Evolutionary conservation across 176 grass and related monocot genomes (phyloP).

Genomic region (Paspalum vaginatum): DNA sequence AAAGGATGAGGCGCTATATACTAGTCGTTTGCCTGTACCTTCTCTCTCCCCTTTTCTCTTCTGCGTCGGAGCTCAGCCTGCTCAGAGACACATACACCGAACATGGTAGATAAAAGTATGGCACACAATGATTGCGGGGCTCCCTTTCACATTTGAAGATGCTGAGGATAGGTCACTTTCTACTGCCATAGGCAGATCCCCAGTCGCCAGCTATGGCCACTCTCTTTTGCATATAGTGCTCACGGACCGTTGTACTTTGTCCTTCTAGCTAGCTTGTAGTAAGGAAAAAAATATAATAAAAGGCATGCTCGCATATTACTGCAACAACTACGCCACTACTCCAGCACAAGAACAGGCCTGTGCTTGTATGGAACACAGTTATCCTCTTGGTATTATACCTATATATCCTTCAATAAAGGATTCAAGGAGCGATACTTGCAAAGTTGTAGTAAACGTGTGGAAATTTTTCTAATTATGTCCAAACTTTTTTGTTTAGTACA

Average conservation of each 20-base stretch:
- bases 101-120: constrained; percentile 50
- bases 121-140: constrained; percentile 67
- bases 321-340: not conserved
- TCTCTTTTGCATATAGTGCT: constrained; percentile 60
- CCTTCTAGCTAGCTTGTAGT: constrained; percentile 21
- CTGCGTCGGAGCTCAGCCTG: constrained; percentile 33
- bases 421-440: not conserved
- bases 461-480: too few relatives aligned
- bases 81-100: constrained; percentile 53
- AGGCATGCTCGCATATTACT: not conserved
- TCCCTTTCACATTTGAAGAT: constrained; percentile 66
- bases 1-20: not conserved
- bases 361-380: not conserved
- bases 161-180: constrained; percentile 74
- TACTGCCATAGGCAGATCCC: constrained; percentile 60
- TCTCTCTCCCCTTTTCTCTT: not conserved
- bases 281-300: constrained; percentile 1
- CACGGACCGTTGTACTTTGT: constrained; percentile 54
- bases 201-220: constrained; percentile 54
- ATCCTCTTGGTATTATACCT: not conserved
- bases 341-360: not conserved
- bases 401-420: not conserved
- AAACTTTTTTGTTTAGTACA: too few relatives aligned
- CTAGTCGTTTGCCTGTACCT: not conserved
- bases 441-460: not conserved